Evolutionary conservation across 2,329 filamentous ascomycete genomes (phyloP).

Genomic region (Ilyonectria robusta): DNA sequence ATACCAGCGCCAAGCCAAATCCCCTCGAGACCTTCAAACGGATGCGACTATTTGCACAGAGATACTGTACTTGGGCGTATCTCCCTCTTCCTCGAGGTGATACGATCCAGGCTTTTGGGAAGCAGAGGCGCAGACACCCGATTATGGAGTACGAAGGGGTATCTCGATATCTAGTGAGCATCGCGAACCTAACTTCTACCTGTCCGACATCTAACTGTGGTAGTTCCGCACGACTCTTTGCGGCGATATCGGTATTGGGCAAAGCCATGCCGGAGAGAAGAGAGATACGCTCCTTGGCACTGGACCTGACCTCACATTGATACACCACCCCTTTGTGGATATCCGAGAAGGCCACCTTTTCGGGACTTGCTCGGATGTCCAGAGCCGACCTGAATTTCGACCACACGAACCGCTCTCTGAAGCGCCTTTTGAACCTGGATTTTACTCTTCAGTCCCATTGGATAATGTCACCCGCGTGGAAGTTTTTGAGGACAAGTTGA

Average conservation of each 20-base stretch:
- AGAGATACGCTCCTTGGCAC: neutral
- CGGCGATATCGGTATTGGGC: neutral
- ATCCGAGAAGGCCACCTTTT: neutral
- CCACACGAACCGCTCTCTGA: neutral
- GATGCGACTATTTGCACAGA: neutral
- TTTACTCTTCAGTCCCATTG: neutral
- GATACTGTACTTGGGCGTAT: neutral
- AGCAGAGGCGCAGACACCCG: too few relatives aligned
- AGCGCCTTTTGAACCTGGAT: neutral
- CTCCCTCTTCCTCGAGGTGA: constrained; percentile 11
- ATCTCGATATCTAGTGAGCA: neutral
- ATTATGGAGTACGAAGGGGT: neutral
- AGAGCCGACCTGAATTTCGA: neutral
- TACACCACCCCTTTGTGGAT: neutral
- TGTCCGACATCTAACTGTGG: neutral
- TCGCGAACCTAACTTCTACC: neutral
- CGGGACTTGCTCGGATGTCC: neutral
- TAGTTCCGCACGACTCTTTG: neutral
- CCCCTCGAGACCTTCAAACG: neutral
- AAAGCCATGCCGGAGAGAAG: neutral
- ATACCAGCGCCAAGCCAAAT: neutral
- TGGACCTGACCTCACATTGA: neutral
- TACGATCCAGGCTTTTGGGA: constrained; percentile 5
- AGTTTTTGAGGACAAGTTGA: neutral
- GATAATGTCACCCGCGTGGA: neutral